Evolutionary conservation across 108 stramenopile species (phyloP).

Genomic region (Pseudonitzschia multiseries): DNA sequence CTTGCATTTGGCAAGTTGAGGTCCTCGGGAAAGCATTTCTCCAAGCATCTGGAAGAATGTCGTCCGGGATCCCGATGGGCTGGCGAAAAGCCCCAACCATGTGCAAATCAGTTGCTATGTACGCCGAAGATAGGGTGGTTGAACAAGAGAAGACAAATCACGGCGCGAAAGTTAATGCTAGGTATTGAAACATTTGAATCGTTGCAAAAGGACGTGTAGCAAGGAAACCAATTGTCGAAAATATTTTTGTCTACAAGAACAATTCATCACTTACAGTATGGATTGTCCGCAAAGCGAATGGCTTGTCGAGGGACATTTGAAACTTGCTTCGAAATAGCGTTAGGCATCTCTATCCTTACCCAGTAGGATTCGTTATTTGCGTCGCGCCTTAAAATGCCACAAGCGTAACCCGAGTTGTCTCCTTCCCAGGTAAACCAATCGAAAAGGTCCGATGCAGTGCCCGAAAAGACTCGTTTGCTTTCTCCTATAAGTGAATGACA

Average conservation of each 20-base stretch:
- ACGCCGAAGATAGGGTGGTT: background rate
- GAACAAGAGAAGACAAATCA: too few relatives aligned
- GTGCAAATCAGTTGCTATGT: conserved; percentile 30
- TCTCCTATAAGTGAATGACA: conserved; percentile 23
- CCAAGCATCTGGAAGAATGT: conserved; percentile 36
- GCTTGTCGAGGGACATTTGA: conserved; percentile 22
- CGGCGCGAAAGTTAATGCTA: too few relatives aligned
- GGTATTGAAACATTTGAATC: too few relatives aligned
- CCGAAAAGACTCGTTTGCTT: background rate
- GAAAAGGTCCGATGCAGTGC: background rate
- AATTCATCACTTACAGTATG: conserved; percentile 18
- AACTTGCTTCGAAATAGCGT: background rate
- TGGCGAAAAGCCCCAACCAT: conserved; percentile 41
- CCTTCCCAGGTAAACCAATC: background rate
- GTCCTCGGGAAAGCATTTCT: conserved; percentile 1
- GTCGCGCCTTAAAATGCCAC: background rate
- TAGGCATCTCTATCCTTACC: background rate
- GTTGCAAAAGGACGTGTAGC: too few relatives aligned
- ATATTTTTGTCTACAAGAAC: background rate
- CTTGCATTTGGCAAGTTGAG: background rate
- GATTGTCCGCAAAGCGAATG: conserved; percentile 21
- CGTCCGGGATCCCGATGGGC: conserved; percentile 39
- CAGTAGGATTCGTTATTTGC: conserved; percentile 13
- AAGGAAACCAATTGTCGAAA: background rate
- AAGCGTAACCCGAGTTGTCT: background rate